These are phyloP conservation scores for Hanseniaspora uvarum DNA, from an alignment of 1,139 yeast genomes.

Conservation along the genomic window DNA sequence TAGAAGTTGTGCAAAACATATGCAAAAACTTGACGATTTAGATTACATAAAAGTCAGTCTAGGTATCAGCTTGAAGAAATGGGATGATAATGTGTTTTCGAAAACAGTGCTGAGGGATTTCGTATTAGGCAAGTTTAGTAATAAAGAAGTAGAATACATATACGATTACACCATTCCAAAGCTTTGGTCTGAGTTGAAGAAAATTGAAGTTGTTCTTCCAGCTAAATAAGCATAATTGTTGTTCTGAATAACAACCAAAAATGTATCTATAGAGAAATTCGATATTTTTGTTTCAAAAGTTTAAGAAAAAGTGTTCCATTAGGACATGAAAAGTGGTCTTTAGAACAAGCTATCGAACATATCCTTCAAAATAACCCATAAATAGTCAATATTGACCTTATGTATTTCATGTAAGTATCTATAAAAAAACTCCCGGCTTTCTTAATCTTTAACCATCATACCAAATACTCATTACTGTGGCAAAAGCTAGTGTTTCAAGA, in stretches of 20 bases:
- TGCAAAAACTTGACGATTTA: conserved; percentile 32
- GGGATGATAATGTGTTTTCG: conserved; percentile 27
- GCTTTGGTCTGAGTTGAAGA: conserved; percentile 16
- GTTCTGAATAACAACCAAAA: background rate
- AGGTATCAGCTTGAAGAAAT: conserved; percentile 62
- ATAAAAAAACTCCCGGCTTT: background rate
- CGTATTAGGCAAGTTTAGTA: conserved; percentile 45
- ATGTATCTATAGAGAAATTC: background rate
- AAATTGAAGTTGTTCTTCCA: background rate
- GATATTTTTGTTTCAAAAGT: too few relatives aligned
- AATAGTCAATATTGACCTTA: background rate
- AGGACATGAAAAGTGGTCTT: background rate
- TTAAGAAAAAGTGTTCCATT: too few relatives aligned
- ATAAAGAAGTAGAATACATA: conserved; percentile 31
- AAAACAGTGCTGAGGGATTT: conserved; percentile 42
- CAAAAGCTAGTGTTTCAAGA: too few relatives aligned
- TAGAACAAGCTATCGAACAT: background rate
- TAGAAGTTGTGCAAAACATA: conserved; percentile 40
- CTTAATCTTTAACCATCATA: too few relatives aligned
- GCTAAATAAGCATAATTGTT: background rate
- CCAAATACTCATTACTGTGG: too few relatives aligned
- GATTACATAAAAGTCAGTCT: conserved; percentile 42
- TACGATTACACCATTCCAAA: conserved; percentile 17
- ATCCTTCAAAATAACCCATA: background rate
- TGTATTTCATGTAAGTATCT: background rate